Base-by-base conservation (phyloP, 331 rosid genomes). In the Rosa hybrid region DNA sequence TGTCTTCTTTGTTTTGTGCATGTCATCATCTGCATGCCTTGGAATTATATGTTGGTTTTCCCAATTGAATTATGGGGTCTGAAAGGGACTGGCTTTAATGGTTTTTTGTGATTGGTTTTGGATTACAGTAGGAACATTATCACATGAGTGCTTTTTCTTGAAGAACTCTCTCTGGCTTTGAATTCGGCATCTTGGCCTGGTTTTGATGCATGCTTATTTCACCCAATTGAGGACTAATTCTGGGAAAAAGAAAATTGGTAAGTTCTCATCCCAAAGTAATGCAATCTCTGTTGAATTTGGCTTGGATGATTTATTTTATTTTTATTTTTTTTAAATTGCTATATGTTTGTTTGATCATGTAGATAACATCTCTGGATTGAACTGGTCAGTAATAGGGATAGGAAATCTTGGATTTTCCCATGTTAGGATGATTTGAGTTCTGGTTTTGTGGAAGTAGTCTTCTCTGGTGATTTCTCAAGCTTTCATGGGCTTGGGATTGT, bases 381-480 rank as follows among this genome's bases (percentile, higher is more conserved):
- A 45, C 49, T 75, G 76, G 57, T 62, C 67, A 76, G 76, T 78
- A 50, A 57, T 75, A 51, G 76, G 68, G 59, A 48, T 68, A 74
- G 74, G 48, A 81, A 76, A 75, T 64, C 80, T 84, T 63, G 56
- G 57, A 41, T 7, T 39, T 75, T 78, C 73, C 62, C 12, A 72
- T 69, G 20, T 60, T 44, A 57, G 83, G 54, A 76, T 77, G 81
- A 83, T 65, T 8, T 64, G 57, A 8, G 59, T 59, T 38, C 64
- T 75, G 75, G 83, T 72, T 63, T 20, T 77, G 79, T 45, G 11
- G 57, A 12, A 71, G 73, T 77, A 60, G 8, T 60, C 57, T 77
- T 53, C 72, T 68, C 12, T 80, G 79, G 77, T 53, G 57, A 82
- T 77, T 82, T 68, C 63, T 84, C 72, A 18, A 57, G 85, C 77